Evolutionary conservation across 2,329 filamentous ascomycete genomes (phyloP), one percentile per base, ranked within the genome.

Genomic region (Rutstroemia sp.): DNA sequence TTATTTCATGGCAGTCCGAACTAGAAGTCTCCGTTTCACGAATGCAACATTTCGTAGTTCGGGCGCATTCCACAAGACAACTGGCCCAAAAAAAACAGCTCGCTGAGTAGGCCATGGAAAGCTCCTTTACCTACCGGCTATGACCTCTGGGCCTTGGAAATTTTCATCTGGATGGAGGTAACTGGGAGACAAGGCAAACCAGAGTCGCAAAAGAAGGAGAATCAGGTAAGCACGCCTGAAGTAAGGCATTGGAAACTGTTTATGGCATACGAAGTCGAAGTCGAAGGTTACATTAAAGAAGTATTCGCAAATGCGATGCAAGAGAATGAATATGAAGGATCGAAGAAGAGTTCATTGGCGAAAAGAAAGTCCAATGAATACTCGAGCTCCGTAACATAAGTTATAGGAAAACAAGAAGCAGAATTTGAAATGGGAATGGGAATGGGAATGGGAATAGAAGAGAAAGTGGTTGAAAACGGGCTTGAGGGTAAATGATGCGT

Each of bases 101-200:
- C 21, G n/a, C 30, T 17, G 25, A 5, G 34, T 34, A 44, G 52
- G 44, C 48, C 41, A 34, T 23, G 16, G 34, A 25, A 51, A 37
- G 45, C 30, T 46, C 3, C 49, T 39, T n/a, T 25, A 75, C 85
- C 64, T 82, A 96, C 92, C 92, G 68, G 92, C 92, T 68, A 97
- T 94, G 62, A 97, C 87, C 76, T 99, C 94, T 16, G 94, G 94
- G 38, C 94, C 94, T 75, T 99, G 94, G 68, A 99, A 99, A 77
- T 97, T 94, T 79, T 99, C 94, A 75, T 99, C 94, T 5, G 94
- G 94, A 72, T 99, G 94, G 48, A 99, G 82, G 73, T 99, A 99
- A 78, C 92, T 97, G 58, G 94, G 89, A 61, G 88, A 92, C 62
- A 97, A 76, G 59, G 94, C 92, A 71, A 97, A 92, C 81, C 92